A percentile compares a stretch with the other conserved stretches of the same genome.
Conservation (phyloP, 2,329 filamentous ascomycete genomes). For the Hymenoscyphus occultus region DNA sequence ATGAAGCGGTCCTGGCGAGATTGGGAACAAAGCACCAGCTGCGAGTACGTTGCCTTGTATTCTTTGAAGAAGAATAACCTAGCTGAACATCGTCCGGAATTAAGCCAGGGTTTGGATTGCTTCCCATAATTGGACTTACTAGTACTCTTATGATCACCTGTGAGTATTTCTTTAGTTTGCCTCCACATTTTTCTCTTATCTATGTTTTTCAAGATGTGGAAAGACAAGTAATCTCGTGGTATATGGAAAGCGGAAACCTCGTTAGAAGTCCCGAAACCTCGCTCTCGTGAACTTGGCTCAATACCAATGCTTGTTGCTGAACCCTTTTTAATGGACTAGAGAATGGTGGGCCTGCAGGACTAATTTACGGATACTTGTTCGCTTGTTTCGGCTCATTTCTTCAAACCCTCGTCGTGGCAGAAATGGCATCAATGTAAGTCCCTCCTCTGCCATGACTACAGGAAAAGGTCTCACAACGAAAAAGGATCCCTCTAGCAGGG, state of each 20-base stretch:
- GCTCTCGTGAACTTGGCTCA: too few species aligned
- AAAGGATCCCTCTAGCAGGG: neutral
- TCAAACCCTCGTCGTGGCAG: slow-evolving; percentile 1
- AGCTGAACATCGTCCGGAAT: neutral
- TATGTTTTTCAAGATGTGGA: neutral
- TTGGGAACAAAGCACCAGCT: slow-evolving; percentile 17
- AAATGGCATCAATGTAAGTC: slow-evolving; percentile 7
- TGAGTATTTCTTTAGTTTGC: neutral
- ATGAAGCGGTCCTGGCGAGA: slow-evolving; percentile 13
- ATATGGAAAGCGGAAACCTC: neutral
- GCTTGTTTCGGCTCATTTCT: slow-evolving; percentile 3
- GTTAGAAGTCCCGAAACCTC: neutral
- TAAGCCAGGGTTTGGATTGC: slow-evolving; percentile 3
- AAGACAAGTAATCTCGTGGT: neutral
- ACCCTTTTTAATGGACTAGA: too few species aligned
- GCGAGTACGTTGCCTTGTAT: neutral
- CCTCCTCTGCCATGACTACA: too few species aligned
- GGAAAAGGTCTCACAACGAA: neutral
- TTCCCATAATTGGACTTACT: slow-evolving; percentile 3
- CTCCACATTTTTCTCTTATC: neutral
- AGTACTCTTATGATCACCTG: slow-evolving; percentile 4
- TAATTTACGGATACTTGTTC: too few species aligned
- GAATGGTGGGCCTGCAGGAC: too few species aligned
- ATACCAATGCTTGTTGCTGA: too few species aligned
- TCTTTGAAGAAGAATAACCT: too few species aligned